Base-by-base conservation (phyloP, 169 alveolate species). In the Sarcocystis neurona region DNA sequence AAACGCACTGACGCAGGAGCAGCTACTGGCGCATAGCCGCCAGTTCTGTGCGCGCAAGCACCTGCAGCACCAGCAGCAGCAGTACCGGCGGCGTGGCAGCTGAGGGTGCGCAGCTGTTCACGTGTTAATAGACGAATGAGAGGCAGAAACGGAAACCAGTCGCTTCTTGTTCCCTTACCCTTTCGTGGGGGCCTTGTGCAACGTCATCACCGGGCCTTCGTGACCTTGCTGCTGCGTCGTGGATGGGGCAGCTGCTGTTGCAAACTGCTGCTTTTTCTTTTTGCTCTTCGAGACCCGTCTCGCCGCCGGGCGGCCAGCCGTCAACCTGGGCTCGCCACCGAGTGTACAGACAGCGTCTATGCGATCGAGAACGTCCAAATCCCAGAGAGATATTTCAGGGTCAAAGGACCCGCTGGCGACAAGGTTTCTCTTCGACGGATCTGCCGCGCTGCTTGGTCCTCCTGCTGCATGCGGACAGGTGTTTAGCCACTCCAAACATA, bases 401-500 rank as follows among this genome's bases (percentile, higher is more conserved):
- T 88, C 90, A 66, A 92, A 89, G 47, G 92, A 77, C 23, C 94
- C 94, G 20, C 90, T 74, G 6, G 92, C 93, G 32, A 89, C 90
- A 34, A 92, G 56, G 77, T 92, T 92, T 34, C 44, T 53, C 43
- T 39, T 50, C 8, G 60, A 8, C 60, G 18, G 18, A 18, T 8
- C 60, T 10, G 8, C 18, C 60, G 30, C 8, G 30, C 30, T 12
- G 8, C 30, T 15, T 23, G 30, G 77, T 15, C 8, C 77, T 6
- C 48, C 56, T 0, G 53, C 6, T 18, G 84, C 41, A 0, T 47
- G 23, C 37, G 92, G 85, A 20, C 79, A 82, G 43, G 53, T 27
- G 60, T 70, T 60, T 47, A 91, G 63, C 94, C 94, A 91, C 66
- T 91, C 94, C 44, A 89, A 78, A 66, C 94, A 91, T 5, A 91